Evolutionary conservation across 129 eudicot genomes (phyloP).

Genomic region (Glebionis coronaria): DNA sequence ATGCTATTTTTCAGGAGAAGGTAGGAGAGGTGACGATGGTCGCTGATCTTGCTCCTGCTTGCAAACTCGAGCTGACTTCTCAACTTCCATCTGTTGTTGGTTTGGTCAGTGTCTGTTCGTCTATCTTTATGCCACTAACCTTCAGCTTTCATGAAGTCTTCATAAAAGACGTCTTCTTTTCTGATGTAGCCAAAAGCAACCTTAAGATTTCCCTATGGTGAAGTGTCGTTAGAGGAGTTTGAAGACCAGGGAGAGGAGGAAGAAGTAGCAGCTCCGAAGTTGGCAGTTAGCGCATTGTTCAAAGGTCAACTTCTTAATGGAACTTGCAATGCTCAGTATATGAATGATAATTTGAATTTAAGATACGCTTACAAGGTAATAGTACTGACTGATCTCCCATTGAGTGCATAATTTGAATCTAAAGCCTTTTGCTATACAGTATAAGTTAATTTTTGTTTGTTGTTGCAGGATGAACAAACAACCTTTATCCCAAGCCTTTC

Average conservation of each 20-base stretch:
- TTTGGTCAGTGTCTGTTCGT: conserved; percentile 54
- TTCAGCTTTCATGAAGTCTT: neutral
- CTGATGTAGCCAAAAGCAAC: conserved; percentile 70
- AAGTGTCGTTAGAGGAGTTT: conserved; percentile 80
- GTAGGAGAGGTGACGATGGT: conserved; percentile 74
- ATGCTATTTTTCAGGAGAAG: conserved; percentile 49
- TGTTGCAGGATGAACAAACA: conserved; percentile 72
- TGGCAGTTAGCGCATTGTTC: conserved; percentile 61
- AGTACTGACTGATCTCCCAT: neutral
- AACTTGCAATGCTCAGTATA: conserved; percentile 62
- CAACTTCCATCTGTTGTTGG: conserved; percentile 62
- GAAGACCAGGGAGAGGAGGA: conserved; percentile 58
- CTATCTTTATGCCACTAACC: neutral
- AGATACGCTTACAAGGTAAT: conserved; percentile 79
- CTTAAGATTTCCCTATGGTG: conserved; percentile 69
- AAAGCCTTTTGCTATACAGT: neutral
- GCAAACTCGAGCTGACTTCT: conserved; percentile 64
- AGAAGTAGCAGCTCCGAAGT: conserved; percentile 30
- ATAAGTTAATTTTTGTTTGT: conserved; percentile 2
- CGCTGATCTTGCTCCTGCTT: conserved; percentile 87
- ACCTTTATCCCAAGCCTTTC: conserved; percentile 73
- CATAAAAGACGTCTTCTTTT: neutral
- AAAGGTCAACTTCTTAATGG: conserved; percentile 65
- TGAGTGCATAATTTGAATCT: neutral
- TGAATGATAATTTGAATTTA: conserved; percentile 62